These are phyloP conservation scores for Puccinia polysora DNA, from an alignment of 1,284 basidiomycete species.

Conservation along the genomic window DNA sequence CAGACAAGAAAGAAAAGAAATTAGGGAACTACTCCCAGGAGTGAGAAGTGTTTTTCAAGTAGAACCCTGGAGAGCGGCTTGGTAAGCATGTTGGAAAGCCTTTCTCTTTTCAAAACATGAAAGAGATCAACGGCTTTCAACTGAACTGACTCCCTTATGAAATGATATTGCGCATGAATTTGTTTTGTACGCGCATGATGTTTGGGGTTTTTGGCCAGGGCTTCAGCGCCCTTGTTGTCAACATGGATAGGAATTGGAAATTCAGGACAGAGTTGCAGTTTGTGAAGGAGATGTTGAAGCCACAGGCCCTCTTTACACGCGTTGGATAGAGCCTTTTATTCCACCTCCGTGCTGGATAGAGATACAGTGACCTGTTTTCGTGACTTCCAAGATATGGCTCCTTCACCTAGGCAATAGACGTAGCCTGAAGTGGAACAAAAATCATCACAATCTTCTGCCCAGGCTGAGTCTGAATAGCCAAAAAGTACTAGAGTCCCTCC, in stretches of 20 bases:
- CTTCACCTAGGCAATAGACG: neutral
- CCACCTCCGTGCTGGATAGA: no score
- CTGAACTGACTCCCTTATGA: neutral
- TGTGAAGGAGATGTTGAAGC: neutral
- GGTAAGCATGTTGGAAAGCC: no score
- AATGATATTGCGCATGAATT: neutral
- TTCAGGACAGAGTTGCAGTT: neutral
- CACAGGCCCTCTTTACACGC: neutral
- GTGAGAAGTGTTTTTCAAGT: no score
- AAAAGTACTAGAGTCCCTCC: neutral
- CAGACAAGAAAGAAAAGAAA: no score
- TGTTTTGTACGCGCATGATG: neutral
- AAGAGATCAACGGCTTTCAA: neutral
- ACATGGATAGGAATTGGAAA: no score
- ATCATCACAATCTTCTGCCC: neutral
- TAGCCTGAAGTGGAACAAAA: neutral
- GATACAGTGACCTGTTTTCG: constrained; percentile 7
- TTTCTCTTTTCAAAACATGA: neutral
- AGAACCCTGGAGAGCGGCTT: no score
- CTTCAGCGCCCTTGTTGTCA: neutral
- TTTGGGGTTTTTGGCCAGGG: neutral
- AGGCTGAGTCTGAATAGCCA: constrained; percentile 9
- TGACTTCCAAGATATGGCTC: constrained; percentile 10
- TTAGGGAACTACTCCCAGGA: no score
- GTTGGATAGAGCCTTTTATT: neutral